Evolutionary conservation across 2,329 filamentous ascomycete species (phyloP), one percentile per base, ranked within the genome.

Genomic region (Fusarium bulbicola): DNA sequence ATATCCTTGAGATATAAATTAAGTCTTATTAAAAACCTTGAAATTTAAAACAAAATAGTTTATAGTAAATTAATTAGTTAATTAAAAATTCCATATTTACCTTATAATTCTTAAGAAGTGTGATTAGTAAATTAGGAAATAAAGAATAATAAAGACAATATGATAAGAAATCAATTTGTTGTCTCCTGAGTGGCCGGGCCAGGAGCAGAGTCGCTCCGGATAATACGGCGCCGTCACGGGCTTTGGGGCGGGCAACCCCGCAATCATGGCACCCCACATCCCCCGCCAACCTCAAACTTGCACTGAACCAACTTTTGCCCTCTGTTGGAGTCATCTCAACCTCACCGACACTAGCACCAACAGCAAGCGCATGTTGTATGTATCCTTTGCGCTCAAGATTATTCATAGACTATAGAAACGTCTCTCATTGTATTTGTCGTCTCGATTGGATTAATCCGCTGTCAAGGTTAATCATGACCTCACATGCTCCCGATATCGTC

Each of bases 401-500:
- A 42, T 26, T 18, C 6, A 49, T 43, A 59, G 14, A 63, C 14
- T 46, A 30, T 39, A 63, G 37, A 39, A 39, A 45, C 43, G 15
- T 45, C 36, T 28, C n/a, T 59, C 18, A 21, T 42, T 34, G 20
- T 37, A 20, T 30, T 30, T 36, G 24, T 21, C 28, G n/a, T 21
- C 30, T 21, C 32, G 24, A 42, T 42, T 30, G 32, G 8, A 47
- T n/a, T 21, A 47, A 42, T 18, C 26, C 16, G 40, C 50, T 53
- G 34, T 34, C 32, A 32, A 58, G 32, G 40, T 39, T 39, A 7
- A 72, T 42, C 66, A 83, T 84, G 81, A 61, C 77, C 39, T 64
- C 62, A 26, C 54, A 66, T 52, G 42, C 79, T 40, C 79, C 82
- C 39, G 82, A 86, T 75, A 79, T 86, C 71, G 80, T 90, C 62